Percentiles rank a stretch among this genome's conserved stretches.
These are phyloP conservation scores for Didymella sp. DNA, from an alignment of 2,329 filamentous ascomycete species.

Conservation along the genomic window DNA sequence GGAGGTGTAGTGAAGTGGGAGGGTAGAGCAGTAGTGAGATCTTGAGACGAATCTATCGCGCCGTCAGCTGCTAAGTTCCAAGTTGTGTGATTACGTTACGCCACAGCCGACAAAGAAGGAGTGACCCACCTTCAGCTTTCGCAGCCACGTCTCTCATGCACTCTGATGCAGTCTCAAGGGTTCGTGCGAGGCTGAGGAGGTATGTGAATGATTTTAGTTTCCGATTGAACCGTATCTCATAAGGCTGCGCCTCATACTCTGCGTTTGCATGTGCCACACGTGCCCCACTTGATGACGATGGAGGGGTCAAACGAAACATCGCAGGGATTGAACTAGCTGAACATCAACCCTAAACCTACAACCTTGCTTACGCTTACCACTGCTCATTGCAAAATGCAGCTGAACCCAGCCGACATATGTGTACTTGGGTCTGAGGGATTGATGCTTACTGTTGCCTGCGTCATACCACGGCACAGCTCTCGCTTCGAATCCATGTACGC, in stretches of 20 bases:
- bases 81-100: constrained; percentile 14
- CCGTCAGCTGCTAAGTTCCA: constrained; percentile 19
- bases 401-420: not conserved
- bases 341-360: not conserved
- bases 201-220: constrained; percentile 9
- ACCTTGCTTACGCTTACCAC: constrained; percentile 2
- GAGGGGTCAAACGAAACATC: constrained; percentile 6
- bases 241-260: constrained; percentile 11
- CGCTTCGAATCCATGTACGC: not conserved
- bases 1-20: constrained; percentile 8
- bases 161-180: not conserved
- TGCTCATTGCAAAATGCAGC: not conserved
- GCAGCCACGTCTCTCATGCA: not conserved
- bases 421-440: not conserved
- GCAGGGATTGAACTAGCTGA: constrained; percentile 7
- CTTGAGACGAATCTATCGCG: constrained; percentile 7
- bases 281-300: constrained; percentile 20
- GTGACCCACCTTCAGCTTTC: constrained; percentile 6
- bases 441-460: not conserved
- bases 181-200: constrained; percentile 7
- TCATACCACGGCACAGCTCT: not conserved
- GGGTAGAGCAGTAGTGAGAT: constrained; percentile 14
- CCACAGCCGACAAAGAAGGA: constrained; percentile 11
- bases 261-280: constrained; percentile 14
- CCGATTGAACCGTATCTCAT: not conserved